Conservation (phyloP, 2,329 filamentous ascomycete species). For the Fusarium sp. region DNA sequence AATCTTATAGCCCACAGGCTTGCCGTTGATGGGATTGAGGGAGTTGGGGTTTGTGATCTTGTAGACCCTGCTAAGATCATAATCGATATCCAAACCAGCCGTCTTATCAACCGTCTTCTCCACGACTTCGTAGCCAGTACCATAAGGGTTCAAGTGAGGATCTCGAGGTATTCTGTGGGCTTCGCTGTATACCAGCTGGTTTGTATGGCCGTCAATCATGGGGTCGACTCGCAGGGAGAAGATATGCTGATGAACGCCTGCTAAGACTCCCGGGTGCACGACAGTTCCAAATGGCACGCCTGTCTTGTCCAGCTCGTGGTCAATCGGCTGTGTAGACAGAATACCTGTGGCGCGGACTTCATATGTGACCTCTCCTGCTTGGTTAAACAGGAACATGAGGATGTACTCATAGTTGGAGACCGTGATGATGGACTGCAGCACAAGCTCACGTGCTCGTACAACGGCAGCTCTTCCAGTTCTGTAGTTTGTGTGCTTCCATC, state of each 20-base stretch:
- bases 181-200: constrained; percentile 58
- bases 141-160: constrained; percentile 65
- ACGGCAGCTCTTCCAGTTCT: constrained; percentile 69
- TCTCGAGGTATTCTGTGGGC: constrained; percentile 52
- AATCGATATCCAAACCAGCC: constrained; percentile 55
- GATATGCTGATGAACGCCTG: constrained; percentile 76
- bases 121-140: constrained; percentile 67
- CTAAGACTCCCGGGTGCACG: constrained; percentile 70
- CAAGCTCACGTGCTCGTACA: constrained; percentile 67
- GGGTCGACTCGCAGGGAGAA: constrained; percentile 73
- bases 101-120: constrained; percentile 54
- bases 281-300: constrained; percentile 66
- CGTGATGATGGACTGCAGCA: constrained; percentile 75
- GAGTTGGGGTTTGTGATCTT: constrained; percentile 58
- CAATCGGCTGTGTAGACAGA: constrained; percentile 68
- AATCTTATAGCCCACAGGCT: constrained; percentile 61
- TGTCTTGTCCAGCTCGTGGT: constrained; percentile 62
- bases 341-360: constrained; percentile 75
- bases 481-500: constrained; percentile 78
- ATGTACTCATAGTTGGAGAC: constrained; percentile 58
- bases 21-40: constrained; percentile 44
- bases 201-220: constrained; percentile 63
- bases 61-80: constrained; percentile 59
- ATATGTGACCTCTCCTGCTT: constrained; percentile 67
- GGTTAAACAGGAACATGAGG: constrained; percentile 64